Base-by-base conservation (phyloP, 2,329 filamentous ascomycete species). In the Penicillium sp. region DNA sequence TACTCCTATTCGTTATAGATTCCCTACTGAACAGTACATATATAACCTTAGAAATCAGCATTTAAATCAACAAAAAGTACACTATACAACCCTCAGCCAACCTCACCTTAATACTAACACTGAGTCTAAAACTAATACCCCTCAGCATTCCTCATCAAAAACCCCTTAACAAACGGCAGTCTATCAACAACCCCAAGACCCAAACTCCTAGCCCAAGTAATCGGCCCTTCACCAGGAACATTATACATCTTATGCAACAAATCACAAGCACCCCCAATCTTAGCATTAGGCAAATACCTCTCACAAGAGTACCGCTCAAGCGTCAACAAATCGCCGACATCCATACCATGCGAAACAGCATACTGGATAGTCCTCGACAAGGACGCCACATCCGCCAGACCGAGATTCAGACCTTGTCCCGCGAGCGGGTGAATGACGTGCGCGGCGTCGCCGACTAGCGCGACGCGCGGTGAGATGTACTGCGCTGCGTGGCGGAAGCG, bases 341-440 rank as follows among this genome's bases (percentile, higher is more conserved):
- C 93, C 76, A 90, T 87, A 0, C 93, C 93, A 55, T 93, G 88
- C 36, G 78, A 74, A 14, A 95, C 84, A 3, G 89, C 87, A 58
- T 85, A 85, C 52, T 84, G 82, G 42, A 99, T 87, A 0, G 84
- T 84, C 54, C 78, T 79, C 6, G 84, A 83, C 0, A 99, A 80
- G 45, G 87, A 86, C 61, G 89, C 84, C 0, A 93, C 87, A 66
- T 99, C 93, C 14, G 83, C 90, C 55, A 97, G 86, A 1, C 93
- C 93, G 62, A 95, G 87, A 65, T 99, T 99, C 12, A 99, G 77
- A 1, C 93, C 93, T 70, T 97, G 93, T 0, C 93, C 93, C 1
- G 89, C 93, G 3, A 99, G 83, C 0, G 93, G 93, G 68, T 99
- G 93, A 57, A 95, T 84, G 1, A 91, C 95, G 68, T 99, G 93